Conservation (phyloP, 1,284 basidiomycete genomes). For the Boletus smithii region DNA sequence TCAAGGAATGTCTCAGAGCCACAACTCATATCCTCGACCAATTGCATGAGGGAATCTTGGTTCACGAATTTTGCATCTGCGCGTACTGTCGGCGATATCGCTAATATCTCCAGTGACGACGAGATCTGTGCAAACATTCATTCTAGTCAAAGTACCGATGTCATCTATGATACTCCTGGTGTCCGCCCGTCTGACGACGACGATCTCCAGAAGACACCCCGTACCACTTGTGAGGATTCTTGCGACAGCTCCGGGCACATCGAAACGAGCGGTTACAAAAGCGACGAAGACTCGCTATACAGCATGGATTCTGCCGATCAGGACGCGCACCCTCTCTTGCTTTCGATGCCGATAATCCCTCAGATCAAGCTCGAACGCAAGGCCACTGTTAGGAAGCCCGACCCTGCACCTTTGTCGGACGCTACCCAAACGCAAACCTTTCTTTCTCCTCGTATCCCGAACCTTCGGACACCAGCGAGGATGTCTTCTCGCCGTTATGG, state of each 20-base stretch:
- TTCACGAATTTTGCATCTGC: constrained; percentile 10
- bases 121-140: background rate
- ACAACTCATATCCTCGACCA: constrained; percentile 20
- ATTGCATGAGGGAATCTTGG: constrained; percentile 19
- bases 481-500: constrained; percentile 23
- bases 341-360: constrained; percentile 32
- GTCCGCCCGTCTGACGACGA: background rate
- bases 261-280: background rate
- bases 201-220: background rate
- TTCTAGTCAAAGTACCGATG: background rate
- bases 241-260: background rate
- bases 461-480: constrained; percentile 12
- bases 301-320: constrained; percentile 29
- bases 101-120: constrained; percentile 3
- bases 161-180: background rate
- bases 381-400: constrained; percentile 23
- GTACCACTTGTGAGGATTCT: background rate
- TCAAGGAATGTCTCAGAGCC: constrained; percentile 27
- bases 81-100: constrained; percentile 16
- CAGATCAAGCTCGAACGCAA: constrained; percentile 29
- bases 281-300: constrained; percentile 25
- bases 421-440: constrained; percentile 2
- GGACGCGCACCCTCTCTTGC: constrained; percentile 22
- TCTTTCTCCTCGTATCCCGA: constrained; percentile 22
- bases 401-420: background rate